Percentiles rank a stretch among this genome's conserved stretches.
Evolutionary conservation across 1,284 basidiomycete genomes (phyloP).

Genomic region (Rhodotorula sp.): DNA sequence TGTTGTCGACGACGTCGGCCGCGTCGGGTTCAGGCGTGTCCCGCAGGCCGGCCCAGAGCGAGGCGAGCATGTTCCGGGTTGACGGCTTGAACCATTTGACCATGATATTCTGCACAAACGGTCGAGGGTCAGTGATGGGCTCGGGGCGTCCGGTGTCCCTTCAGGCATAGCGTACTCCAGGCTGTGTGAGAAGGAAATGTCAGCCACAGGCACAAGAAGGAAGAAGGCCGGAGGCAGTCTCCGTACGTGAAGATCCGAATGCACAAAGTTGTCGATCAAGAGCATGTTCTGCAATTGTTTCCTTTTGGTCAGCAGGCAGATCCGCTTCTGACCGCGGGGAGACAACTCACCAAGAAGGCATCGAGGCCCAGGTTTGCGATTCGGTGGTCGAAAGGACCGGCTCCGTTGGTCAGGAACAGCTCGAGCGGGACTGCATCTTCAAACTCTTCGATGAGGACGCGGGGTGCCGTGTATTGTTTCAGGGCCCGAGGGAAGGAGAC

Average conservation of each 20-base stretch:
- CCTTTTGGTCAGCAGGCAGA: not conserved
- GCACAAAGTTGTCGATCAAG: conserved; percentile 95
- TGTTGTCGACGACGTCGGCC: conserved; percentile 31
- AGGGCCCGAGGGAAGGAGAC: conserved; percentile 90
- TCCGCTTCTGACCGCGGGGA: not conserved
- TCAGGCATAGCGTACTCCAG: not conserved
- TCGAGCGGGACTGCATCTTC: conserved; percentile 92
- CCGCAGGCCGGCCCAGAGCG: conserved; percentile 48
- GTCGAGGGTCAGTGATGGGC: conserved; percentile 1
- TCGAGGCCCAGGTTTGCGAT: conserved; percentile 92
- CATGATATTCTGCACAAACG: conserved; percentile 40
- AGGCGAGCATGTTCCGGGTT: conserved; percentile 40
- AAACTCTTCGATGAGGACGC: conserved; percentile 88
- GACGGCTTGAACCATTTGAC: conserved; percentile 50
- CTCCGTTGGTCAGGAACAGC: conserved; percentile 80
- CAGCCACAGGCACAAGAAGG: conserved; percentile 66
- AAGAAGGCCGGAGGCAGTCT: not conserved
- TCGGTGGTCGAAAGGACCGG: conserved; percentile 83
- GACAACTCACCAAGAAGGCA: conserved; percentile 76
- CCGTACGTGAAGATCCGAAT: conserved; percentile 74
- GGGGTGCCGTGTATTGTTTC: conserved; percentile 69
- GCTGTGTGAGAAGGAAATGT: not conserved
- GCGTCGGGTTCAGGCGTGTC: conserved; percentile 57
- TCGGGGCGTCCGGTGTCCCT: not conserved
- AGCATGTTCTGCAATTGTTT: conserved; percentile 78